Evolutionary conservation across 1,284 basidiomycete genomes (phyloP).

Genomic region (Marasmius sp.): DNA sequence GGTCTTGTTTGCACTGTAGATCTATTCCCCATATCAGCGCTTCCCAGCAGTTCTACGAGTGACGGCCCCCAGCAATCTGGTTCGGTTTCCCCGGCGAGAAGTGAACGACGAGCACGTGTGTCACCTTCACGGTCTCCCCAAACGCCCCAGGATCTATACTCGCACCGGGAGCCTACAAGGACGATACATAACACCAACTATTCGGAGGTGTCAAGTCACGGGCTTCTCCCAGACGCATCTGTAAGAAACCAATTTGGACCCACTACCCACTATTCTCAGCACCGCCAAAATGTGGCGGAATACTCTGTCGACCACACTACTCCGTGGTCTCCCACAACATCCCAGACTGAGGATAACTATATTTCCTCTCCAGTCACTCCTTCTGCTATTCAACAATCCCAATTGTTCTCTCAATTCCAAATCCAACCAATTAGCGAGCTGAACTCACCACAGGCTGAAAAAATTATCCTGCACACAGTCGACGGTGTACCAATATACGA

Average conservation of each 20-base stretch:
- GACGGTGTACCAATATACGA: slow-evolving; percentile 37
- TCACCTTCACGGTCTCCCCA: not conserved
- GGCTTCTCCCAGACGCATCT: not conserved
- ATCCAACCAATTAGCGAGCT: not conserved
- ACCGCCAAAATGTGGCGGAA: not conserved
- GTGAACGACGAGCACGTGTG: not conserved
- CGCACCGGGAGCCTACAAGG: not conserved
- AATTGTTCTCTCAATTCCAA: not conserved
- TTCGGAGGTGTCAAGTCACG: not conserved
- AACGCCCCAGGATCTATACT: not conserved
- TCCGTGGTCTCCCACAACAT: not conserved
- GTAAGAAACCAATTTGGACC: not conserved
- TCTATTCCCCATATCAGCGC: slow-evolving; percentile 51
- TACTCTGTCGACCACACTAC: not conserved
- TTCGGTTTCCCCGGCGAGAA: slow-evolving; percentile 2
- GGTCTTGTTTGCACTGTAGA: slow-evolving; percentile 67
- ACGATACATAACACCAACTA: not conserved
- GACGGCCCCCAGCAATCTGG: slow-evolving; percentile 7
- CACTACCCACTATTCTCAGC: not conserved
- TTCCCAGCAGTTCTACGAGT: slow-evolving; percentile 5
- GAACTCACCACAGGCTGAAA: not conserved
- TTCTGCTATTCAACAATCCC: not conserved
- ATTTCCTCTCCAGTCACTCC: not conserved
- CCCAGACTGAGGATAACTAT: not conserved
- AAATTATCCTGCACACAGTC: slow-evolving; percentile 39